phyloP scores from a whole-genome alignment of 2,329 filamentous ascomycete species.

The Colletotrichum ledebouriae region DNA sequence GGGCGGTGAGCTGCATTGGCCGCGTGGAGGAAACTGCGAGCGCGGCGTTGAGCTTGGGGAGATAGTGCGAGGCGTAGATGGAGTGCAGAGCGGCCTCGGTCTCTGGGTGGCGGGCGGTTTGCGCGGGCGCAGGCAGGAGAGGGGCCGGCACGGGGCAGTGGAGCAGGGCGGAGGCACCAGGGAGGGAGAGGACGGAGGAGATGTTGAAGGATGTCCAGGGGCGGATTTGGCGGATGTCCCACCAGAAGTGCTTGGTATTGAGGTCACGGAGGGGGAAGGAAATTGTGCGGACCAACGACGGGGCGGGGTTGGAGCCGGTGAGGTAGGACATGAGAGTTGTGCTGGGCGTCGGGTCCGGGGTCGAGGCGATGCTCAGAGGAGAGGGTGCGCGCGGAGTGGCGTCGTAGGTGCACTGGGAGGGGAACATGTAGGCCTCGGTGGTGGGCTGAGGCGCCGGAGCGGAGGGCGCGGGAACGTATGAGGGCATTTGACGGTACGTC shows the following conservation, averaged over 20 bases:
- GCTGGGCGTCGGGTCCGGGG: constrained; percentile 63
- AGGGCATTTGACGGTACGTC: constrained; percentile 83
- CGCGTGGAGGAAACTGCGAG: constrained; percentile 80
- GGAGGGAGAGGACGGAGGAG: constrained; percentile 77
- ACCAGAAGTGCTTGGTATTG: constrained; percentile 90
- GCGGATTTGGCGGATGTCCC: constrained; percentile 90
- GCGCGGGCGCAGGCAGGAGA: constrained; percentile 71
- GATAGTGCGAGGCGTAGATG: constrained; percentile 83
- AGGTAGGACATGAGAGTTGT: constrained; percentile 85
- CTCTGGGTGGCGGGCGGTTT: constrained; percentile 77
- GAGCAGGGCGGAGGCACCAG: constrained; percentile 79
- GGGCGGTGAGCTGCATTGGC: constrained; percentile 67
- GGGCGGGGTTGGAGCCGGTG: constrained; percentile 82
- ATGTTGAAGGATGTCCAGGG: constrained; percentile 86
- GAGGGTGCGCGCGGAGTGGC: constrained; percentile 59
- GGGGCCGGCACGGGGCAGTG: constrained; percentile 74
- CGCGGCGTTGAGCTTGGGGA: constrained; percentile 88
- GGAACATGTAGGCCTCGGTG: constrained; percentile 62
- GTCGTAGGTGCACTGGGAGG: constrained; percentile 51
- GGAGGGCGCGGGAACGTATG: constrained; percentile 58
- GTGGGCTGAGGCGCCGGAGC: constrained; percentile 46
- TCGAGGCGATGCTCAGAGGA: constrained; percentile 55
- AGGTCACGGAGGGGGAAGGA: constrained; percentile 76
- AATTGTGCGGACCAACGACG: constrained; percentile 84
- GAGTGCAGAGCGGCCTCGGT: constrained; percentile 82